phyloP scores from a whole-genome alignment of 2,329 filamentous ascomycete genomes.

The Aspergillus luchuensis region DNA sequence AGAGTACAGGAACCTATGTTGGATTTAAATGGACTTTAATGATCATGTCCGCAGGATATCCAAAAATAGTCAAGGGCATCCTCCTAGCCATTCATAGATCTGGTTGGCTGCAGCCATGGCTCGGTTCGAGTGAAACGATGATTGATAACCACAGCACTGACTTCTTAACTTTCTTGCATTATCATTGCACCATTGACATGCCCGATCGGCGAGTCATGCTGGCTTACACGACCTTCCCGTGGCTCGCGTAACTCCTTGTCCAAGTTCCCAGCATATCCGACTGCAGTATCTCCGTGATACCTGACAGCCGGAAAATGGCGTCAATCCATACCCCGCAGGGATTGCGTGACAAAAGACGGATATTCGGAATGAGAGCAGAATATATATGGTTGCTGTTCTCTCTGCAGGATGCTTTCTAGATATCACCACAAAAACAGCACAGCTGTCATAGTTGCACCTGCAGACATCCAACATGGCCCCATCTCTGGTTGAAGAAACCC shows the following conservation, averaged over 20 bases:
- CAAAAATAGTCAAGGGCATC: not conserved
- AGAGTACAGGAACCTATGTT: not conserved
- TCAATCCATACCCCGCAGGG: slow-evolving; percentile 25
- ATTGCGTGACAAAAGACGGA: slow-evolving; percentile 25
- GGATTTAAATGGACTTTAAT: not conserved
- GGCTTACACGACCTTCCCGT: not conserved
- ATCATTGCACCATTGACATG: not conserved
- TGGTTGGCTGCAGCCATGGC: not conserved
- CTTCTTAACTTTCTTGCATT: not conserved
- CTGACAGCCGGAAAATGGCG: not conserved
- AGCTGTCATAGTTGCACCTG: not conserved
- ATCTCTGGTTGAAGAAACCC: slow-evolving; percentile 32
- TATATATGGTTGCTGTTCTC: slow-evolving; percentile 12
- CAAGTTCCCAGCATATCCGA: not conserved
- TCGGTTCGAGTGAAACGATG: not conserved
- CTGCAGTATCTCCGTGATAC: not conserved
- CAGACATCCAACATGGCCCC: slow-evolving; percentile 34
- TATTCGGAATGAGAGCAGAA: slow-evolving; percentile 12
- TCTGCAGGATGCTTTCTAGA: not conserved
- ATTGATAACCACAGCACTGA: not conserved
- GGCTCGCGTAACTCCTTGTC: not conserved
- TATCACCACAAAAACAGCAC: not conserved
- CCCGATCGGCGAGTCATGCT: not conserved
- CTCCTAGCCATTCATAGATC: not conserved
- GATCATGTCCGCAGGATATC: not conserved